These are phyloP conservation scores for Quercus bicolor DNA, from an alignment of 306 rosid genomes.

Conservation along the genomic window DNA sequence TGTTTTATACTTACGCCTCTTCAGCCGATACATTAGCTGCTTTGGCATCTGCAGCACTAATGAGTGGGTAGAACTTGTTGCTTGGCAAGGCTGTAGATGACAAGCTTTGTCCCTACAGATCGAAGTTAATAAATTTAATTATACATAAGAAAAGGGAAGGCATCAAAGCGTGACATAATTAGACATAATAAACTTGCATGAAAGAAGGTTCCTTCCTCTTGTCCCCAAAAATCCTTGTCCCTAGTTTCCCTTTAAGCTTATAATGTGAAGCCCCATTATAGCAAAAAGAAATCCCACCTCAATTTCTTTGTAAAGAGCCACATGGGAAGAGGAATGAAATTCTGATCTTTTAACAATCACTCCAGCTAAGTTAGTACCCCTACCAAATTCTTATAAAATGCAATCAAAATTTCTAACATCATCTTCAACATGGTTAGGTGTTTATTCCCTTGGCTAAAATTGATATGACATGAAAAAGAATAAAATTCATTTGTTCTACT, in stretches of 20 bases:
- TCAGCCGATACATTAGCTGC: constrained; percentile 42
- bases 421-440: too few species aligned
- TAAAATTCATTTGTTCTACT: too few species aligned
- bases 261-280: not conserved
- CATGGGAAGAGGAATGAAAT: not conserved
- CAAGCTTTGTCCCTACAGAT: constrained; percentile 73
- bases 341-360: not conserved
- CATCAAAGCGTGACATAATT: not conserved
- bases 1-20: constrained; percentile 62
- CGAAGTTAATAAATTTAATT: not conserved
- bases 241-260: not conserved
- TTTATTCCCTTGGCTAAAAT: too few species aligned
- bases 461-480: too few species aligned
- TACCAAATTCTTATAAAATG: not conserved
- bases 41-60: constrained; percentile 57
- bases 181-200: not conserved
- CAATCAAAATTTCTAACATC: not conserved
- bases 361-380: not conserved
- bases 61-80: constrained; percentile 46
- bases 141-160: not conserved
- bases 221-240: not conserved
- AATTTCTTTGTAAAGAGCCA: not conserved
- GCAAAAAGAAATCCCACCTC: not conserved
- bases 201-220: not conserved
- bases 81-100: constrained; percentile 39